Evolutionary conservation across 2,329 filamentous ascomycete genomes (phyloP), one percentile per base, ranked within the genome.

Genomic region (Apiospora arundinis): DNA sequence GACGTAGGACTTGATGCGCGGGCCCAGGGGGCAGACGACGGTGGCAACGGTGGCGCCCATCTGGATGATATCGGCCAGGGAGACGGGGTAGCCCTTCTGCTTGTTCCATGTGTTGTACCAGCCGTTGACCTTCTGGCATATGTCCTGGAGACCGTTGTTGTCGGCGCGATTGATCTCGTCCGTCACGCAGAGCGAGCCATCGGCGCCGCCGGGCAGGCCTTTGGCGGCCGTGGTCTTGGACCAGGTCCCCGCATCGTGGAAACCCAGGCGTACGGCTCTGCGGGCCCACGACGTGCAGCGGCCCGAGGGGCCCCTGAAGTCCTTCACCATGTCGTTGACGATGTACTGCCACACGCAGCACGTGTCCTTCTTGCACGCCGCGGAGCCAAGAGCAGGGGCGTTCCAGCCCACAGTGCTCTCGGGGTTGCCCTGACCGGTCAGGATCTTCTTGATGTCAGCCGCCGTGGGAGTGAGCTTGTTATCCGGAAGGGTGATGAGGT

Each of bases 61-160:
- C 76, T 89, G 87, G 46, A 88, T 83, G 9, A 90, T 80, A 75
- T 90, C 88, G 44, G 87, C 88, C 74, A 85, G 85, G 4, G 83
- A 82, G 45, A 90, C 82, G n/a, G 77, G 75, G 71, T 70, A 73
- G 14, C 70, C 70, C 8, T 68, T 56, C 23, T 69, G 32, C 44
- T 46, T 67, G 68, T 68, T 63, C 48, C 66, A 86, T 74, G 85
- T 83, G 46, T 77, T 68, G 72, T 83, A 83, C 72, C 87, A 81
- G 11, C 71, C 72, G 23, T 80, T 76, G 46, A 85, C 82, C 48
- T 82, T 76, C 6, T 69, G 72, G 44, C 85, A 83, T 69, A 87
- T 85, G 6, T 79, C 80, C 56, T 83, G 77, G 3, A 90, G 80
- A 6, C 87, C 87, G 32, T 81, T 79, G 77, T 90, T 87, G 66